phyloP scores from a whole-genome alignment of 441 rosid species.

The Brassica hybrid region DNA sequence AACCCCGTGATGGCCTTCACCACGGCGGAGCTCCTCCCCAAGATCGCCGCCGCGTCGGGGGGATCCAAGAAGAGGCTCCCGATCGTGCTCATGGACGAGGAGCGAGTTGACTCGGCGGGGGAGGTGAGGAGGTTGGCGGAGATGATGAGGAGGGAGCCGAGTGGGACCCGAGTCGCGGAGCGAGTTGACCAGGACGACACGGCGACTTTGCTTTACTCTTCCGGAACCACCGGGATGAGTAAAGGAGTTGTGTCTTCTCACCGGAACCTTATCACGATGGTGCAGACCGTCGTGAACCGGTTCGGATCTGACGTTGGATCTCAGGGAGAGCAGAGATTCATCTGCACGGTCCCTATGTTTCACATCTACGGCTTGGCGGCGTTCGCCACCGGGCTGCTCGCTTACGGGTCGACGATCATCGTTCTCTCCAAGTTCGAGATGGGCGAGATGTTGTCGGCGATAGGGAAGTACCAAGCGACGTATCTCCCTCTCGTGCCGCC shows the following conservation, averaged over 20 bases:
- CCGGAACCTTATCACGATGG: conserved; percentile 82
- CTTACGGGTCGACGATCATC: conserved; percentile 79
- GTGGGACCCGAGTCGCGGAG: conserved; percentile 55
- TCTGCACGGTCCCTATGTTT: conserved; percentile 96
- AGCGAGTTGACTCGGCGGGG: conserved; percentile 5
- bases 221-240: conserved; percentile 91
- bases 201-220: conserved; percentile 89
- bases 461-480: conserved; percentile 57
- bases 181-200: conserved; percentile 78
- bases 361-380: conserved; percentile 90
- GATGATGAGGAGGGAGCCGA: conserved; percentile 60
- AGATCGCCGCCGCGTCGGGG: conserved; percentile 43
- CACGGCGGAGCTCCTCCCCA: conserved; percentile 59
- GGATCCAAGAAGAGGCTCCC: conserved; percentile 56
- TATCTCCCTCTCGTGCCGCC: conserved; percentile 91
- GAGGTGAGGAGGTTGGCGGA: conserved; percentile 44
- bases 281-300: conserved; percentile 60
- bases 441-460: conserved; percentile 76
- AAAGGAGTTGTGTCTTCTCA: conserved; percentile 94
- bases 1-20: conserved; percentile 79
- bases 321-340: conserved; percentile 50
- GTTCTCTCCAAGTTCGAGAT: conserved; percentile 87
- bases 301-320: conserved; percentile 48
- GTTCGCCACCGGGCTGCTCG: conserved; percentile 77
- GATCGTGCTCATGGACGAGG: conserved; percentile 65